Evolutionary conservation across 495 filamentous ascomycete genomes (phyloP), one percentile per base, ranked within the genome.

Genomic region (Letharia columbiana): DNA sequence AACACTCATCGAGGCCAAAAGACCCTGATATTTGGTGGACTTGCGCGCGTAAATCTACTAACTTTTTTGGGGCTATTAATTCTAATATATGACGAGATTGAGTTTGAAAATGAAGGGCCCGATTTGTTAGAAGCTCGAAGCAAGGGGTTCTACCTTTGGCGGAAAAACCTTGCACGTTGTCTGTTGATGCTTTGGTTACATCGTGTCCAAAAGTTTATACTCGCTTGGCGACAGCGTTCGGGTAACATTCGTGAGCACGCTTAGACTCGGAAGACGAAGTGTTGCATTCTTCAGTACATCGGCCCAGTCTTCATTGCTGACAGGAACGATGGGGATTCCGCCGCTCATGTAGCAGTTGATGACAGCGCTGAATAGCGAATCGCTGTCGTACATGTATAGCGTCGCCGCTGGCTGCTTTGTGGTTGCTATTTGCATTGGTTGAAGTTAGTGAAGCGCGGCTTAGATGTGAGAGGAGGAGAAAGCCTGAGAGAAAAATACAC

Each of bases 281-380:
- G 47, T 50, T 15, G 47, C 11, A 28, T 50, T 50, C 7, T 20
- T 6, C 6, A n/a, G 18, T 6, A 49, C 6, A n/a, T 9, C 45
- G 6, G 12, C 0, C 2, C n/a, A 18, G 12, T 23, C 8, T 50
- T 9, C 47, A 50, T 50, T 28, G 9, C 47, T 12, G n/a, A 28
- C 11, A 4, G 47, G 47, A 15, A 23, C 10, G 28, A 50, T 4
- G 86, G 70, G 87, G 86, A 70, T 80, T 80, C 59, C 67, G 52
- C 41, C 4, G 18, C 37, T 44, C 49, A 68, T 50, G n/a, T 60
- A 60, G n/a, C 39, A 23, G 13, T 60, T 60, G 13, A 60, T 39
- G 35, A 60, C 0, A 10, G 20, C 23, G 35, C 33, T 23, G 57
- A 60, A 60, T 6, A 33, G 5, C 17, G 57, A 60, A 39, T 60